Base-by-base conservation (phyloP, 2,329 filamentous ascomycete genomes). In the Xylariomycetidae sp. region DNA sequence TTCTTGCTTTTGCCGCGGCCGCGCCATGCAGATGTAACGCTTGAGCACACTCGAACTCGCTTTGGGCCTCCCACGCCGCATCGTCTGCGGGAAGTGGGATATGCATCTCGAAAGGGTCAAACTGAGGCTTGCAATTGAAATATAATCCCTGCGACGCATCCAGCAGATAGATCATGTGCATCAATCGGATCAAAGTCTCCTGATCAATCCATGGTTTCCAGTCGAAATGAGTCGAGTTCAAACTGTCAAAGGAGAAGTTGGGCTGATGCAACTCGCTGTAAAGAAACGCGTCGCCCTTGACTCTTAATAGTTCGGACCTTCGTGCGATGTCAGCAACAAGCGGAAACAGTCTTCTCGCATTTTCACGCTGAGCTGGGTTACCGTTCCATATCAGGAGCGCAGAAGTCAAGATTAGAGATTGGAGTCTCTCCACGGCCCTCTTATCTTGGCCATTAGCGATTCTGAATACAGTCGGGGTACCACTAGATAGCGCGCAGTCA, bases 1-100 rank as follows among this genome's bases (percentile, higher is more conserved):
- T 87, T 36, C 54, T 64, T 16, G 61, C 61, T n/a, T 55, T 62
- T 26, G 80, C 77, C 14, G 69, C 66, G 10, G 69, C 63, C 2
- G 68, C 55, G 4, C 82, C 82, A 36, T 73, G 65, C 2, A 88
- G 57, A 4, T 82, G 81, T 4, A 88, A 62, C 6, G 80, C 77
- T 42, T 75, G 68, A 15, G 77, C 78, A 52, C 82, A 88, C 23
- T 78, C 72, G 12, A 69, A 57, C 5, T 66, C 58, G 25, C 67
- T 72, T 19, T 61, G 64, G 4, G 83, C 82, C 46, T 87, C 82
- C 82, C 83, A 88, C 3, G 79, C 77, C 12, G 79, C 80, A 56
- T 88, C 84, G 46, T 88, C 82, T 11, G 75, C 72, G 7, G 84
- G 83, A 5, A 88, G 62, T n/a, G 82, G 80, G 23, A 87, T 57